Evolutionary conservation across 2,329 filamentous ascomycete species (phyloP).

Genomic region (Pseudogymnoascus sp.): DNA sequence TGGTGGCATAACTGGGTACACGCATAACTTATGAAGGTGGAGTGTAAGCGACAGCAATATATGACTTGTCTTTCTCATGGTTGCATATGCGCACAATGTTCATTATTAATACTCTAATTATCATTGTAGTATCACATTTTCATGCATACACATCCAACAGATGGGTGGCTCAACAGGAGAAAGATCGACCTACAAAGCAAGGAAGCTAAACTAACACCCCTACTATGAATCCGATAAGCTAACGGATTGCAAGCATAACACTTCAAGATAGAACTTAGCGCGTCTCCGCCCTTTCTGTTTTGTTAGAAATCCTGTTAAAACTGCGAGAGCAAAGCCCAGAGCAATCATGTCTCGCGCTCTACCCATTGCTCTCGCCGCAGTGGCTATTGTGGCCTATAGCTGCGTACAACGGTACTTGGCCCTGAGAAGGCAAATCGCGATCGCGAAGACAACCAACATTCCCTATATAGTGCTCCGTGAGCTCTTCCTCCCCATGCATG

Average conservation of each 20-base stretch:
- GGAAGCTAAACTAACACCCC: not conserved
- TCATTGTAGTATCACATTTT: not conserved
- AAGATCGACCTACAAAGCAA: not conserved
- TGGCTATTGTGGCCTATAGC: not conserved
- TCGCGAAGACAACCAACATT: not conserved
- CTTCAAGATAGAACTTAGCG: not conserved
- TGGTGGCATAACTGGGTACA: too few relatives aligned
- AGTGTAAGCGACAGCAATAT: not conserved
- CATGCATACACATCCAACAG: not conserved
- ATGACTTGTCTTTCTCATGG: not conserved
- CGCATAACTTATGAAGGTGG: too few relatives aligned
- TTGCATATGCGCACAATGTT: not conserved
- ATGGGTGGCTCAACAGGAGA: not conserved
- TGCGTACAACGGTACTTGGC: not conserved
- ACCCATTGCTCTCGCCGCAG: not conserved
- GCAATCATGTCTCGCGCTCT: not conserved
- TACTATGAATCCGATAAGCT: not conserved
- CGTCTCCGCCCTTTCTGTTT: not conserved
- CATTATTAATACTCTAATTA: not conserved
- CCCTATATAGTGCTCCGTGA: conserved; percentile 2
- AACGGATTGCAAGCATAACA: not conserved
- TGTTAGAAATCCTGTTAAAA: not conserved
- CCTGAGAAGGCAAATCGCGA: not conserved
- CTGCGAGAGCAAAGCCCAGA: not conserved
- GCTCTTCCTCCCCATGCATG: not conserved